Base-by-base conservation (phyloP, 345 rosid species). In the Nasturtium officinale region DNA sequence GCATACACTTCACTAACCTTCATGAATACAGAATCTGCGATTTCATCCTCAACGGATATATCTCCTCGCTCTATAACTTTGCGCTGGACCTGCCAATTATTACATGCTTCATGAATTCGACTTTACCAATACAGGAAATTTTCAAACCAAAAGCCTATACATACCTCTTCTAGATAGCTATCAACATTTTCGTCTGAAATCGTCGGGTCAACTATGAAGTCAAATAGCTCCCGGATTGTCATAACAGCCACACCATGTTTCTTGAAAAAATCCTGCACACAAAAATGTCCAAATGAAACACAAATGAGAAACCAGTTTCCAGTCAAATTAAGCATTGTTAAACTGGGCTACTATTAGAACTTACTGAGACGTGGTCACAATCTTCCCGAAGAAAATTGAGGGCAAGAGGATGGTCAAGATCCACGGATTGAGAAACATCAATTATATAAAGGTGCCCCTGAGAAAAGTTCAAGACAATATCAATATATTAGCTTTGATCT, bases 381-480 rank as follows among this genome's bases (percentile, higher is more conserved):
- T 95, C 99, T 85, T 95, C 99, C 42, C 96, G 87, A 29, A 95
- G 77, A 75, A 95, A 95, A 82, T 87, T 97, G 71, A 91, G 90
- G 55, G 97, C 88, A 64, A 82, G 92, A 30, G 97, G 99, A 72
- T 91, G 97, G 79, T 95, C 99, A 7, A 90, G 96, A 76, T 95
- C 99, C 79, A 95, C 99, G 7, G 96, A 33, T 79, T 95, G 97
- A 26, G 99, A 95, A 50, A 95, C 97, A 60, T 95, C 99, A 65
- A 95, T 95, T 51, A 95, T 87, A 65, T 90, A 82, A 65, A 95
- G 83, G 78, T 90, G 99, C 43, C 92, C 96, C 99, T 95, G 83
- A 69, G 20, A 74, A 75, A 65, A 75, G 62, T n/a, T 38, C 71
- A 58, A 30, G 10, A 29, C 13, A 7, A 50, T 2, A 64, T 63